Percentiles rank a stretch among this genome's conserved stretches.
phyloP scores from a whole-genome alignment of 2,329 filamentous ascomycete genomes.

The Hypoxylon sp. region DNA sequence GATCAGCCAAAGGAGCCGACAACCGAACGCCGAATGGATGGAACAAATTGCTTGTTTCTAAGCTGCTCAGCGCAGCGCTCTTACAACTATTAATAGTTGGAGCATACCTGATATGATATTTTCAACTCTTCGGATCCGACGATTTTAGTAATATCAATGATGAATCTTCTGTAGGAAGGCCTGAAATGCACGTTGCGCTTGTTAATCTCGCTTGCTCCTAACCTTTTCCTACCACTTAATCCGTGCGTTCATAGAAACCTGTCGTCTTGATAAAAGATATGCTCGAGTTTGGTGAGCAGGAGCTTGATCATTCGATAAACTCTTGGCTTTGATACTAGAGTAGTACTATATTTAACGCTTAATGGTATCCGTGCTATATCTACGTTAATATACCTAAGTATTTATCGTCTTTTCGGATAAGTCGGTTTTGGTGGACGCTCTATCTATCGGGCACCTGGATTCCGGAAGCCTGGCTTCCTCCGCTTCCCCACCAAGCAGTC shows the following conservation, averaged over 20 bases:
- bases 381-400: not conserved
- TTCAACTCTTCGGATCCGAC: conserved; percentile 1
- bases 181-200: not conserved
- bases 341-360: not conserved
- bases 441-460: not conserved
- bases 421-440: not conserved
- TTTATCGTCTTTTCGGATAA: not conserved
- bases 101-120: conserved; percentile 1
- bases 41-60: conserved; percentile 10
- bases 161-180: not conserved
- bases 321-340: conserved; percentile 2
- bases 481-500: not conserved
- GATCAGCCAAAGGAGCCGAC: conserved; percentile 24
- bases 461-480: conserved; percentile 19
- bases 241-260: conserved; percentile 9
- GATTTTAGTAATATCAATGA: conserved; percentile 4
- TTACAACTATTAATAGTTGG: conserved; percentile 29
- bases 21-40: conserved; percentile 22
- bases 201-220: conserved; percentile 16
- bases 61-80: conserved; percentile 6
- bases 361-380: no score
- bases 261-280: conserved; percentile 5
- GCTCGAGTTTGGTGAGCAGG: not conserved
- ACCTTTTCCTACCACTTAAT: not conserved
- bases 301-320: conserved; percentile 13